These are phyloP conservation scores for Mollisiaceae sp. DNA, from an alignment of 2,329 filamentous ascomycete species.

Conservation along the genomic window DNA sequence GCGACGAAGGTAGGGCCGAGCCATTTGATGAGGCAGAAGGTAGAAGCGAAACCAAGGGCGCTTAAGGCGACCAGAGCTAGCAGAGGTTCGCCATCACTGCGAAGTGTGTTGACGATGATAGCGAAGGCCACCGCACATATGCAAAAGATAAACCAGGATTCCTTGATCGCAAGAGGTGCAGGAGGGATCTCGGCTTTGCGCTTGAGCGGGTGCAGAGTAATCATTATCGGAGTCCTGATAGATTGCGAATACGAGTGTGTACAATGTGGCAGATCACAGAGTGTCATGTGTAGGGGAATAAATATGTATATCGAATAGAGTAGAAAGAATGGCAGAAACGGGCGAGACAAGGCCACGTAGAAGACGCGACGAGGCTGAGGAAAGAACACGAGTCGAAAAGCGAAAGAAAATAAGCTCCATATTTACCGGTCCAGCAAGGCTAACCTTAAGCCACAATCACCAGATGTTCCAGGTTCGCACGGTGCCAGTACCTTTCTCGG, in stretches of 20 bases:
- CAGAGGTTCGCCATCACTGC: slow-evolving; percentile 83
- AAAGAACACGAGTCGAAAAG: slow-evolving; percentile 4
- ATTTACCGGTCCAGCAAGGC: no score
- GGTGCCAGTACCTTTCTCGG: no score
- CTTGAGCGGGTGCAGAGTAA: not conserved
- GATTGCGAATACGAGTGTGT: not conserved
- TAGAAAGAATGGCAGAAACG: slow-evolving; percentile 14
- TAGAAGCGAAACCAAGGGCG: slow-evolving; percentile 79
- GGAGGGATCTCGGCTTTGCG: slow-evolving; percentile 2
- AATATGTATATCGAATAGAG: not conserved
- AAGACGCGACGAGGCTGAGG: slow-evolving; percentile 52
- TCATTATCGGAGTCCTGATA: not conserved
- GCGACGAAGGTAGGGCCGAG: slow-evolving; percentile 87
- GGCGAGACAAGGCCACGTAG: slow-evolving; percentile 44
- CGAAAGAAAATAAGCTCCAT: not conserved
- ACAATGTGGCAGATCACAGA: not conserved
- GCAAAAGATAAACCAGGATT: slow-evolving; percentile 61
- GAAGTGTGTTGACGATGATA: slow-evolving; percentile 80
- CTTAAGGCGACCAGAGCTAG: slow-evolving; percentile 88
- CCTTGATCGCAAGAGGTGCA: slow-evolving; percentile 35
- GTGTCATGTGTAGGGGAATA: no score
- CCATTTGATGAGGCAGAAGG: slow-evolving; percentile 90
- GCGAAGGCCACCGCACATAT: slow-evolving; percentile 72
- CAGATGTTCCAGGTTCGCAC: not conserved
- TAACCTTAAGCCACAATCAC: no score